phyloP scores from a whole-genome alignment of 2,329 filamentous ascomycete species.

The Byssothecium circinans region DNA sequence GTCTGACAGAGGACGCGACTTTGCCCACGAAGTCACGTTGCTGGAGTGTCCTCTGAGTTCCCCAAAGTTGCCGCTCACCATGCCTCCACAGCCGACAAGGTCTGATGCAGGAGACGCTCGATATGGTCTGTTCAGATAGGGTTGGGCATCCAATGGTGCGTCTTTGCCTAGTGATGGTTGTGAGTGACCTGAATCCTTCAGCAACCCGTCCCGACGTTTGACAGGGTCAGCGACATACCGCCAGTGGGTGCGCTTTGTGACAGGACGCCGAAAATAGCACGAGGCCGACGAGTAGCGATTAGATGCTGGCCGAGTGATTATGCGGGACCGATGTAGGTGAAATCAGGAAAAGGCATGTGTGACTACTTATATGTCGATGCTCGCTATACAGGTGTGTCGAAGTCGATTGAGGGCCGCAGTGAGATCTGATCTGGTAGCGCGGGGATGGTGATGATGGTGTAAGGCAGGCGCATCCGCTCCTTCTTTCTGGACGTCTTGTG shows the following conservation, averaged over 20 bases:
- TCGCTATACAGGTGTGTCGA: conserved; percentile 37
- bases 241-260: conserved; percentile 16
- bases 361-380: conserved; percentile 45
- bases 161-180: conserved; percentile 27
- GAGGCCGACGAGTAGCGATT: conserved; percentile 27
- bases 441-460: not conserved
- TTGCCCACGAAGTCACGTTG: conserved; percentile 35
- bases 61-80: conserved; percentile 27
- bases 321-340: conserved; percentile 38
- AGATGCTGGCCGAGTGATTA: conserved; percentile 37
- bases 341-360: conserved; percentile 43
- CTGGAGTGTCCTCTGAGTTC: conserved; percentile 28
- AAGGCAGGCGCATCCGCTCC: too few species aligned
- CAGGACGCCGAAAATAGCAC: conserved; percentile 26
- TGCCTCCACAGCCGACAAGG: conserved; percentile 21
- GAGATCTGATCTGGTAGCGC: not conserved
- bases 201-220: conserved; percentile 35
- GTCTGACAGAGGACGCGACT: conserved; percentile 51
- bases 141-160: conserved; percentile 14
- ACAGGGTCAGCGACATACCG: conserved; percentile 33
- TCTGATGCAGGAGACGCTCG: conserved; percentile 14
- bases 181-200: conserved; percentile 39
- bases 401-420: conserved; percentile 30
- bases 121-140: conserved; percentile 20
- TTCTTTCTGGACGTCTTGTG: not conserved